Evolutionary conservation across 768 basidiomycete species (phyloP), one percentile per base, ranked within the genome.

Genomic region (Lenzites betulinus): DNA sequence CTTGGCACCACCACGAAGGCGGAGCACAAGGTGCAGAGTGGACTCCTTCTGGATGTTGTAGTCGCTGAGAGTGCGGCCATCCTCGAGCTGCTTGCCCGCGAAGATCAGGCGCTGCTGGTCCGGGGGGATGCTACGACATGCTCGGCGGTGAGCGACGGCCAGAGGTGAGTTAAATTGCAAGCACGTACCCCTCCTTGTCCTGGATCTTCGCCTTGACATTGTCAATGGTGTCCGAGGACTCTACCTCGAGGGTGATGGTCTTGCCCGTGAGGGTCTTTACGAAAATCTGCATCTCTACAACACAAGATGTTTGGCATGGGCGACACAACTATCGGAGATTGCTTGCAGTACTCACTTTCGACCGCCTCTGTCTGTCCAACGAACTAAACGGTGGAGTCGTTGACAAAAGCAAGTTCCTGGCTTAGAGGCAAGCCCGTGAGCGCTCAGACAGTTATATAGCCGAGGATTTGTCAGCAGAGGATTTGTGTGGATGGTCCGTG

Each of bases 11-110:
- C 97, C 97, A 79, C 95, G 93, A 54, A 99, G 91, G 71, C 97
- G 91, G 69, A 98, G 88, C 66, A 98, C 96, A 67, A 98, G 77
- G 79, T 98, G 96, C 60, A 99, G 90, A 63, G 96, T 98, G 33
- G 95, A 97, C 81, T 98, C 96, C 85, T 98, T 98, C 81, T 98
- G 97, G 73, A 99, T 96, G 83, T 96, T 95, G 78, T 95, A 95
- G 81, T 94, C 93, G 74, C 79, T 89, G 63, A 95, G 88, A 63
- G 92, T 98, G 76, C 95, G 91, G 64, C 97, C 97, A 78, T 99
- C 97, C 81, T 98, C 96, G 69, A 99, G 90, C 77, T 98, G 96
- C 81, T 99, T 98, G 69, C 96, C 96, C 54, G 96, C 96, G 75
- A 98, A 99, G 82, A 98, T 98, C 78, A 98, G 76, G 68, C 96